Base-by-base conservation (phyloP, 192 early-diverging fungal species). In the Coemansia sp. region DNA sequence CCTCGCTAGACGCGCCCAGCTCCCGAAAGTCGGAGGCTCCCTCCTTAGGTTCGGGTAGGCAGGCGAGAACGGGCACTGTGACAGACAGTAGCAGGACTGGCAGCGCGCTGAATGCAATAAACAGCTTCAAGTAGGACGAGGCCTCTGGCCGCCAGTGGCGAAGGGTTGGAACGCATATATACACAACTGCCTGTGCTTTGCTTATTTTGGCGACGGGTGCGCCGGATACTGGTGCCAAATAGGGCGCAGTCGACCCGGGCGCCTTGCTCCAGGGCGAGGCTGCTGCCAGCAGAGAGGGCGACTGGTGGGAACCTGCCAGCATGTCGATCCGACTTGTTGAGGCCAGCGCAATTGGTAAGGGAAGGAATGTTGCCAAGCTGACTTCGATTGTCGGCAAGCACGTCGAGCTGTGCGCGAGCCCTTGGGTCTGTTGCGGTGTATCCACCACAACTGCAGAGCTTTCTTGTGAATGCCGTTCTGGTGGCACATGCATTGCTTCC, bases 61-160 rank as follows among this genome's bases (percentile, higher is more conserved):
- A 46, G 17, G 60, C 14, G 5, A 70, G 32, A 1, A 81, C 79
- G 17, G 79, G 79, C 0, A 81, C 74, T 0, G 79, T 81, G 15
- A 72, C 43, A 15, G 79, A 76, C 21, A 81, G 44, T 3, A 70
- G 32, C n/a, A 81, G 58, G 22, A 81, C 74, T 14, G 79, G 78
- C 8, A 81, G 19, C 2, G 74, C 74, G 24, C 67, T 71, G 22
- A 63, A 61, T 10, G 62, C 69, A 58, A 81, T 69, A 55, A 81
- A 72, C 11, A 48, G 41, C 40, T 72, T 76, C 18, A 71, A 33
- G 12, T 27, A 35, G 14, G 46, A 15, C 12, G 69, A 52, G 3
- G 73, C 66, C 15, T 57, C 61, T 2, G 65, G 41, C 19, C 57
- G 56, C 79, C 79, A 81, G 29, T 72, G 56, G 27, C 58, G 69